These are phyloP conservation scores for Penicillium sp. DNA, from an alignment of 2,329 filamentous ascomycete species.

Conservation along the genomic window DNA sequence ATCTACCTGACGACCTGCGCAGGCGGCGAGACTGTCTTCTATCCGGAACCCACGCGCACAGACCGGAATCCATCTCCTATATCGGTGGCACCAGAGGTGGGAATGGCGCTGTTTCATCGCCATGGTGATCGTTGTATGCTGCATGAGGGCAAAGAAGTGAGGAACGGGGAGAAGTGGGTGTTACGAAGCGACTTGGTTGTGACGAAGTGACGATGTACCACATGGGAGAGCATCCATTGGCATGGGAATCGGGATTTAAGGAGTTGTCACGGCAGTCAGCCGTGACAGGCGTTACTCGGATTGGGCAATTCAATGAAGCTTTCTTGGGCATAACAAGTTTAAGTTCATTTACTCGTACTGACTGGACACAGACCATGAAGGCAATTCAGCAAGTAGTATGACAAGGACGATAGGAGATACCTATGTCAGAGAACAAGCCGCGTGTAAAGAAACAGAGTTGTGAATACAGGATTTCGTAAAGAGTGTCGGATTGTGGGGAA, in stretches of 20 bases:
- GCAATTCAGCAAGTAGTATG: conserved; percentile 17
- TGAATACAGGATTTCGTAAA: conserved; percentile 26
- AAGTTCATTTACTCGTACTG: background rate
- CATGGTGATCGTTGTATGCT: conserved; percentile 87
- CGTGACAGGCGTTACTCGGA: too few relatives aligned
- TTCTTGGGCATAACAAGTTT: too few relatives aligned
- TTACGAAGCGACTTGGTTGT: conserved; percentile 72
- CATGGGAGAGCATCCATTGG: background rate
- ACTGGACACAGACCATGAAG: conserved; percentile 4
- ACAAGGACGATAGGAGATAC: conserved; percentile 24
- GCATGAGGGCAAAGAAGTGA: conserved; percentile 80
- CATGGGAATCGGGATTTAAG: too few relatives aligned
- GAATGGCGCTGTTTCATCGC: conserved; percentile 79
- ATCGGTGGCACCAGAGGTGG: conserved; percentile 71
- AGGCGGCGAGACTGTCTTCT: conserved; percentile 90
- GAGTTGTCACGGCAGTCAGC: too few relatives aligned
- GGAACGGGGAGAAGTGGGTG: conserved; percentile 83
- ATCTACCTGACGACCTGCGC: conserved; percentile 82
- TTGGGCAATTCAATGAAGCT: too few relatives aligned
- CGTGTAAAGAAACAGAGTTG: conserved; percentile 15
- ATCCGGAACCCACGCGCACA: conserved; percentile 59
- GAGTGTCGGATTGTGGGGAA: conserved; percentile 15
- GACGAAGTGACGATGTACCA: conserved; percentile 27
- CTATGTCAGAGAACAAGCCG: conserved; percentile 12
- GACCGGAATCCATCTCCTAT: conserved; percentile 59